A percentile compares a stretch with the other conserved stretches of the same genome.
phyloP scores from a whole-genome alignment of 106 monocot species.

The Dendrobium huoshanense region DNA sequence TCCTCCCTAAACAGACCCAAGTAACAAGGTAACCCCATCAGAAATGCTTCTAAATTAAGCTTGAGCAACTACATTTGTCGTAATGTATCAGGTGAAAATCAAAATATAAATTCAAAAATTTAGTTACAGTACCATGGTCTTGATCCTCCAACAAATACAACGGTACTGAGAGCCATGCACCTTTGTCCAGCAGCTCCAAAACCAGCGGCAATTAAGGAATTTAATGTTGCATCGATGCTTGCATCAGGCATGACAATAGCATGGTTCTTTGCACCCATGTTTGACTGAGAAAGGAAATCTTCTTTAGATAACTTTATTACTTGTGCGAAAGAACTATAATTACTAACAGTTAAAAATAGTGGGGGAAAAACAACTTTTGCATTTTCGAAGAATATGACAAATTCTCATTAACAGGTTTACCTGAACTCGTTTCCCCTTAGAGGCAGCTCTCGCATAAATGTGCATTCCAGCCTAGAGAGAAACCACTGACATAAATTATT shows the following conservation, averaged over 20 bases:
- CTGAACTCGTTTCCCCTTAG: slow-evolving; percentile 95
- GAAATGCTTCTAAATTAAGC: background rate
- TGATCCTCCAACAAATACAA: slow-evolving; percentile 86
- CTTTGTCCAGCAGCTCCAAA: slow-evolving; percentile 99
- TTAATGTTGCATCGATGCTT: slow-evolving; percentile 69
- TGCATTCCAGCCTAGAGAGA: slow-evolving; percentile 93
- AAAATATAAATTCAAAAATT: background rate
- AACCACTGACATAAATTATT: background rate
- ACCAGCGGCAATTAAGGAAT: slow-evolving; percentile 92
- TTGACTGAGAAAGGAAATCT: slow-evolving; percentile 50
- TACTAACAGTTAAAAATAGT: slow-evolving; percentile 1
- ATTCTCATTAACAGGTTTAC: slow-evolving; percentile 20
- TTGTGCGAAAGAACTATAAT: background rate
- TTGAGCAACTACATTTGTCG: background rate
- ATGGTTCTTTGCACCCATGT: slow-evolving; percentile 99
- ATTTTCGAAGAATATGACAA: background rate
- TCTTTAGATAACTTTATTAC: background rate
- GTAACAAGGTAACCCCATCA: background rate
- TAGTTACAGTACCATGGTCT: slow-evolving; percentile 55
- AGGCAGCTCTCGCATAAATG: slow-evolving; percentile 88
- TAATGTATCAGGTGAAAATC: background rate
- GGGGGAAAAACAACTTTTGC: background rate
- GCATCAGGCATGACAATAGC: slow-evolving; percentile 96
- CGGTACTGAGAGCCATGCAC: slow-evolving; percentile 98
- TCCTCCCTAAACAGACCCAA: slow-evolving; percentile 53